These are phyloP conservation scores for Chlorociboria aeruginascens DNA, from an alignment of 495 filamentous ascomycete species.

Conservation along the genomic window DNA sequence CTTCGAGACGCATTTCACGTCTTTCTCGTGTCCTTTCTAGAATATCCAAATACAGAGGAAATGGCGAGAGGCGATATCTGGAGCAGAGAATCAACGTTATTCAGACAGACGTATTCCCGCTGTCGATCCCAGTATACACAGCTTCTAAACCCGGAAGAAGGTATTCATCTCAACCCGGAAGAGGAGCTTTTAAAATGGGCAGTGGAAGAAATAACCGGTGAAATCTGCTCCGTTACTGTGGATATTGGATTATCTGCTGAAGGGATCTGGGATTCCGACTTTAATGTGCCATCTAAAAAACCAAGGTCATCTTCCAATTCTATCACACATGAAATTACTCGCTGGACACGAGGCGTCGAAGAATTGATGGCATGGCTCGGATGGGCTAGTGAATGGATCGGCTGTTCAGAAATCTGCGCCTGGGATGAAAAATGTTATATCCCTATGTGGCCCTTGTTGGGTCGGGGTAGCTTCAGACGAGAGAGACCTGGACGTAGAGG, in stretches of 20 bases:
- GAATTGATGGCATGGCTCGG: constrained; percentile 27
- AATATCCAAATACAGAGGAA: constrained; percentile 9
- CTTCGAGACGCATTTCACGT: constrained; percentile 15
- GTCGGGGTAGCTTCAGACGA: constrained; percentile 1
- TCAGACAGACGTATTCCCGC: constrained; percentile 16
- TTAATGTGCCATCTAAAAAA: neutral
- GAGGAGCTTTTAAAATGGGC: constrained; percentile 16
- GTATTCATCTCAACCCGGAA: constrained; percentile 8
- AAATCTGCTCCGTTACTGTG: constrained; percentile 21
- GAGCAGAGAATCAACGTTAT: constrained; percentile 8
- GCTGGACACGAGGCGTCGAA: constrained; percentile 18
- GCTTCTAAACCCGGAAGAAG: constrained; percentile 12
- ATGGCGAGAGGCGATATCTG: neutral
- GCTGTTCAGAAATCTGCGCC: constrained; percentile 18
- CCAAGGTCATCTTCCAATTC: neutral
- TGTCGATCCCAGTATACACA: constrained; percentile 19
- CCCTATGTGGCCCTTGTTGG: constrained; percentile 25
- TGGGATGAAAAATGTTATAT: constrained; percentile 24
- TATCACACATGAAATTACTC: constrained; percentile 3
- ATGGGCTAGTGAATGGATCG: constrained; percentile 23
- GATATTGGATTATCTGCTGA: constrained; percentile 21
- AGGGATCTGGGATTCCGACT: constrained; percentile 9
- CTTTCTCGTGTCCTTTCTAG: constrained; percentile 15
- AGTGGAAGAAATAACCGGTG: constrained; percentile 18
- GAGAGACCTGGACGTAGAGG: neutral